Percentiles rank a stretch among this genome's conserved stretches.
Conservation (phyloP, 805 yeast species). For the Martiniozyma abietophila region DNA sequence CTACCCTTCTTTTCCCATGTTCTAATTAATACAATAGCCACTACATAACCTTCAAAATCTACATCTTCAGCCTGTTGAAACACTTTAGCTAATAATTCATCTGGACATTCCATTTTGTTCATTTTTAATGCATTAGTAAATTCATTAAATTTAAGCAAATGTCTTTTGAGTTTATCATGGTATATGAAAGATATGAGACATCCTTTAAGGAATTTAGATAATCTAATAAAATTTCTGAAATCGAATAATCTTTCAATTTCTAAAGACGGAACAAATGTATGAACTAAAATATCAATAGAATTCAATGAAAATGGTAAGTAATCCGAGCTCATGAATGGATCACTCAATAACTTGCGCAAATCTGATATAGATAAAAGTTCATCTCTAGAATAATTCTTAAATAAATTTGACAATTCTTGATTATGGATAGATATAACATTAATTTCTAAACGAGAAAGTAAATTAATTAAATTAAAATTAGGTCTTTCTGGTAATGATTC, state of each 20-base stretch:
- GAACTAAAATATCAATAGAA: conserved; percentile 15
- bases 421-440: conserved; percentile 19
- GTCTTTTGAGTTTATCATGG: conserved; percentile 17
- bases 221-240: conserved; percentile 21
- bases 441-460: conserved; percentile 9
- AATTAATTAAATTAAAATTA: conserved; percentile 12
- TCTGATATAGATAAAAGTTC: conserved; percentile 13
- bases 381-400: conserved; percentile 12
- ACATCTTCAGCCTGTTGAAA: conserved; percentile 16
- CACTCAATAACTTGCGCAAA: conserved; percentile 14
- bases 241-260: too few species aligned
- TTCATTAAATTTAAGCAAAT: conserved; percentile 20
- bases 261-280: conserved; percentile 14
- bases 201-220: conserved; percentile 24
- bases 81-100: conserved; percentile 14
- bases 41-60: conserved; percentile 21
- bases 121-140: conserved; percentile 20
- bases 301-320: conserved; percentile 12
- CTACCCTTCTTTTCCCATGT: conserved; percentile 15
- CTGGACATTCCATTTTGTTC: conserved; percentile 20
- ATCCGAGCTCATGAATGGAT: conserved; percentile 17
- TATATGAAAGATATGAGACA: conserved; percentile 23
- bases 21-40: conserved; percentile 22
- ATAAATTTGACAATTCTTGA: conserved; percentile 13
- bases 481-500: not conserved